Percentiles rank a stretch among this genome's conserved stretches.
Evolutionary conservation across 106 monocot species (phyloP).

Genomic region (Narthecium ossifragum): DNA sequence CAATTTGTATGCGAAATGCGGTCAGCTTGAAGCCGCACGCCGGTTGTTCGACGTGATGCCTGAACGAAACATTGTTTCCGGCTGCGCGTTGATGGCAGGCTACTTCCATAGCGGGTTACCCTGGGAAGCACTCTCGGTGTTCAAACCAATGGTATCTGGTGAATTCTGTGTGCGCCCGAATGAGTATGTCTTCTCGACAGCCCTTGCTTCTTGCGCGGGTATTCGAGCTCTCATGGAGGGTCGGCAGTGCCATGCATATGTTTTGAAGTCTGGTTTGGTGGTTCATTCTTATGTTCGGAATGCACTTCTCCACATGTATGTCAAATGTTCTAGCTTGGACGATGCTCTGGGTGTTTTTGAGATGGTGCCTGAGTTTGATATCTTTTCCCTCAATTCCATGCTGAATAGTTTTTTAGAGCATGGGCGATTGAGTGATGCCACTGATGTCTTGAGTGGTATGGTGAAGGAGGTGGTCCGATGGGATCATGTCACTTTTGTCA

Average conservation of each 20-base stretch:
- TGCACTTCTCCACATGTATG: slow-evolving; percentile 49
- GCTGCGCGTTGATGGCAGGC: slow-evolving; percentile 45
- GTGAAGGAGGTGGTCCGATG: slow-evolving; percentile 26
- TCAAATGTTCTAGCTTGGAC: slow-evolving; percentile 24
- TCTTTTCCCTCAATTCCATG: slow-evolving; percentile 53
- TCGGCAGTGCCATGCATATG: slow-evolving; percentile 51
- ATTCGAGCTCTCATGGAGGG: slow-evolving; percentile 30
- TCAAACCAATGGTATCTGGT: slow-evolving; percentile 19
- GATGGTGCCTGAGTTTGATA: slow-evolving; percentile 14
- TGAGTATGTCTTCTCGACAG: slow-evolving; percentile 50
- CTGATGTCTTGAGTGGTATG: slow-evolving; percentile 29
- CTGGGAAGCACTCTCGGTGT: slow-evolving; percentile 23
- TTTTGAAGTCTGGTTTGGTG: slow-evolving; percentile 42
- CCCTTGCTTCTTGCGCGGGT: slow-evolving; percentile 35
- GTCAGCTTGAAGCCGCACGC: slow-evolving; percentile 17
- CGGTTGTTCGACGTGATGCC: slow-evolving; percentile 47
- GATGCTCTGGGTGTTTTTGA: slow-evolving; percentile 29
- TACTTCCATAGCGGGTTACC: slow-evolving; percentile 40
- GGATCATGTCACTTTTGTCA: slow-evolving; percentile 57
- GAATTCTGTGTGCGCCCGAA: slow-evolving; percentile 10
- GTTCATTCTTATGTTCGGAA: slow-evolving; percentile 33
- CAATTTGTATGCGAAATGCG: slow-evolving; percentile 37
- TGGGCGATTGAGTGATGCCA: slow-evolving; percentile 20
- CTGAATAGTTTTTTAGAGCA: slow-evolving; percentile 47
- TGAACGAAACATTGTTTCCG: slow-evolving; percentile 37